phyloP scores from a whole-genome alignment of 73 alveolate genomes.

The Paramecium octaurelia region DNA sequence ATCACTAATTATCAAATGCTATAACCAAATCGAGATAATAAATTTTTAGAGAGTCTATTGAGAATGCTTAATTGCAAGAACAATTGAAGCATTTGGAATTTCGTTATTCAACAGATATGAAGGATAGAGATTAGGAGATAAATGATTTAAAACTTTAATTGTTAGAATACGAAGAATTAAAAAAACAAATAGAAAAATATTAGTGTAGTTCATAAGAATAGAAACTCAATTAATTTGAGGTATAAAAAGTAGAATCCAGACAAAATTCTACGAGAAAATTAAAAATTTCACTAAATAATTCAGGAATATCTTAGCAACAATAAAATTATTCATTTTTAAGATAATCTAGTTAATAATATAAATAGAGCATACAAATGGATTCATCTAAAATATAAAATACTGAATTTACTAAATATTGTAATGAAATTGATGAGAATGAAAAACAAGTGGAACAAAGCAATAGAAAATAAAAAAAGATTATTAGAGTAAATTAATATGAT shows the following conservation, averaged over 20 bases:
- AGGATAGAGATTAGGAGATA: neutral
- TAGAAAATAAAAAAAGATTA: neutral
- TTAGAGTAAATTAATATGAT: conserved; percentile 3
- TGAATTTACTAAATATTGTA: neutral
- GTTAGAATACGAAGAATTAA: neutral
- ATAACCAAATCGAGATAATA: neutral
- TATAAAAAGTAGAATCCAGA: neutral
- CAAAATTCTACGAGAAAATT: neutral
- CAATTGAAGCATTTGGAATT: neutral
- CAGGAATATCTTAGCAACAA: neutral
- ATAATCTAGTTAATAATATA: conserved; percentile 1
- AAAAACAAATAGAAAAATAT: neutral
- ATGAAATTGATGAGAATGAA: neutral
- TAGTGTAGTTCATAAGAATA: neutral
- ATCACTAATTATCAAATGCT: neutral
- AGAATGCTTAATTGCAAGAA: neutral
- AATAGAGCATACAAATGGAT: neutral
- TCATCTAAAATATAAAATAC: neutral
- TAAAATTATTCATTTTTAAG: neutral
- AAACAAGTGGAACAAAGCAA: neutral
- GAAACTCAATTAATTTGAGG: neutral
- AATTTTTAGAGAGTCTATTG: neutral
- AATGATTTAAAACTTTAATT: neutral
- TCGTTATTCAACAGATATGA: neutral
- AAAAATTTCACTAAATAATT: neutral